These are phyloP conservation scores for Salix udensis DNA, from an alignment of 345 rosid genomes.

Conservation along the genomic window DNA sequence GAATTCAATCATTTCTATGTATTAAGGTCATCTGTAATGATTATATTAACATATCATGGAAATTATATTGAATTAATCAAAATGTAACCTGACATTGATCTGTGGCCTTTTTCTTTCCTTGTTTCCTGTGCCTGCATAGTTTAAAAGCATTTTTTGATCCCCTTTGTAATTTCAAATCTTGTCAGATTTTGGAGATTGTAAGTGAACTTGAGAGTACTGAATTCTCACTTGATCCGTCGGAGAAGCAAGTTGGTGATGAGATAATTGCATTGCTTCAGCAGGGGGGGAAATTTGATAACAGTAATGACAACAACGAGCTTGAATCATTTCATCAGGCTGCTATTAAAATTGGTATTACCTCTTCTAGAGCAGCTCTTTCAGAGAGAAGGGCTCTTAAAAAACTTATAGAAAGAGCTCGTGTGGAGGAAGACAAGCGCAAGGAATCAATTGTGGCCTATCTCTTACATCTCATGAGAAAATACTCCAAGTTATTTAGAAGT, in stretches of 20 bases:
- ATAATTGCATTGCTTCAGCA: constrained; percentile 84
- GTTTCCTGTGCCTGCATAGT: background rate
- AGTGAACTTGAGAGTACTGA: constrained; percentile 60
- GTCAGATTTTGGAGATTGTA: constrained; percentile 80
- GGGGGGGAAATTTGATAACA: constrained; percentile 66
- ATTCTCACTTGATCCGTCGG: constrained; percentile 63
- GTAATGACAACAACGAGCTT: constrained; percentile 63
- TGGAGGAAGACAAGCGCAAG: constrained; percentile 96
- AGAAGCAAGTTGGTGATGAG: constrained; percentile 94
- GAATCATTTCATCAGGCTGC: constrained; percentile 88
- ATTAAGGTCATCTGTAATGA: background rate
- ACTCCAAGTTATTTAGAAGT: constrained; percentile 83
- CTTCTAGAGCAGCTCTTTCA: constrained; percentile 81
- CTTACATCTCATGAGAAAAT: constrained; percentile 87
- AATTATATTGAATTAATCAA: background rate
- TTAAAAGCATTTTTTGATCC: constrained; percentile 4
- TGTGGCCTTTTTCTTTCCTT: background rate
- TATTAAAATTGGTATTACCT: constrained; percentile 67
- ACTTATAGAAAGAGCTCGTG: constrained; percentile 84
- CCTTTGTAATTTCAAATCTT: constrained; percentile 5
- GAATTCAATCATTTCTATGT: background rate
- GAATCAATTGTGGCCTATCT: constrained; percentile 95
- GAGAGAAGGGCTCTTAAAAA: constrained; percentile 94
- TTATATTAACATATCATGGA: background rate
- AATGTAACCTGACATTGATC: background rate